Evolutionary conservation across 257 asterid species (phyloP), one percentile per base, ranked within the genome.

Genomic region (Penstemon barbatus): DNA sequence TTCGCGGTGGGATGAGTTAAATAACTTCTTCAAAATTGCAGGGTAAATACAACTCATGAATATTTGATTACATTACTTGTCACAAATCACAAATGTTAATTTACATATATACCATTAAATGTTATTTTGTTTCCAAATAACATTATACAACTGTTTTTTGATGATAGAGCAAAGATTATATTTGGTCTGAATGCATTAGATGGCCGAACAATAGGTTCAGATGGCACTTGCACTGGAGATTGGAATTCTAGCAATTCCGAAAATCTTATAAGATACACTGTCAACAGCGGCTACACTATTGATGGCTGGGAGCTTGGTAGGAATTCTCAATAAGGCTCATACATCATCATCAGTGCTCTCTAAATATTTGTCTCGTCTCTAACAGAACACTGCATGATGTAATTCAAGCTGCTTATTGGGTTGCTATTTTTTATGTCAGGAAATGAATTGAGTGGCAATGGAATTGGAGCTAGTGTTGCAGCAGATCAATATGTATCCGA

Each of bases 271-370:
- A 69, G 83, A 74, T 83, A 86, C 72, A 88, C 94, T 3, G 85
- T 80, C 0, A 65, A 71, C 9, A 84, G 67, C 49, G 82, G 83
- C 60, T 84, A 80, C 74, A 53, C 71, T 11, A 83, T 90, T 64
- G 63, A 79, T 39, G 97, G 95, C 67, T 92, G 97, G 98, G 97
- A 92, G 88, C 96, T 92, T 11, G 98, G 98, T 89, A 80, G 61
- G 77, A 71, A 63, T 45, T 33, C 64, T 46, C 73, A 25, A 50
- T 51, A 4, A 18, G 5, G 40, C 18, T 25, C 33, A 25, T 1
- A 25, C 33, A 15, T 15, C 18, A 15, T 15, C 18, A 25, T 25
- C 33, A 25, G 33, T 25, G 43, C 42, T 43, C 36, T 3, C 3
- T 45, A 8, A 1, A 73, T 50, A 11, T 19, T 10, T 18, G 42